Conservation (phyloP, 192 early-diverging fungal species). For the Glomus cerebriforme region DNA sequence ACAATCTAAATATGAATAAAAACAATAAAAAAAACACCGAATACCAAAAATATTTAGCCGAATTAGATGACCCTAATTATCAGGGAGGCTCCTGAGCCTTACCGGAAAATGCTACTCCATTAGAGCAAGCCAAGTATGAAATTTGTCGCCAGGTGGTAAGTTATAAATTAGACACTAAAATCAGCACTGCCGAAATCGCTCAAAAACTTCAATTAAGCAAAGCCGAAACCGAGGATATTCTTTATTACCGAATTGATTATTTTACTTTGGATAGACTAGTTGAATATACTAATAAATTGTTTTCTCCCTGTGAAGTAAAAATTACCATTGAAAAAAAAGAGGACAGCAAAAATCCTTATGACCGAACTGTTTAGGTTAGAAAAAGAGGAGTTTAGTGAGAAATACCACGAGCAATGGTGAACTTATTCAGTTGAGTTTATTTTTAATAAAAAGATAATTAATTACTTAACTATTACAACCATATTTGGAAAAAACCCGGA, state of each 20-base stretch:
- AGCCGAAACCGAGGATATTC: conserved; percentile 17
- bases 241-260: conserved; percentile 1
- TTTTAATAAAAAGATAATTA: too few relatives aligned
- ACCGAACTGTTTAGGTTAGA: too few relatives aligned
- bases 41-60: background rate
- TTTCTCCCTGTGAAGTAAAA: background rate
- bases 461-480: too few relatives aligned
- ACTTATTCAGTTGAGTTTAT: too few relatives aligned
- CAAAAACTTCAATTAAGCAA: conserved; percentile 10
- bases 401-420: too few relatives aligned
- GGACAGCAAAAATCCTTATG: too few relatives aligned
- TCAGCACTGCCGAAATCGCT: background rate
- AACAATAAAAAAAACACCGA: too few relatives aligned
- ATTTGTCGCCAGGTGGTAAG: background rate
- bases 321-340: too few relatives aligned
- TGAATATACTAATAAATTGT: background rate
- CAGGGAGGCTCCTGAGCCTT: background rate
- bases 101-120: conserved; percentile 3
- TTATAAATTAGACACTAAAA: background rate
- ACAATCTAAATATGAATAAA: too few relatives aligned
- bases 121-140: background rate
- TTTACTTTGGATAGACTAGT: conserved; percentile 19
- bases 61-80: background rate
- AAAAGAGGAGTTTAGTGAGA: too few relatives aligned
- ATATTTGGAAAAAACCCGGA: too few relatives aligned